Base-by-base conservation (phyloP, 805 yeast species). In the Metschnikowia arizonensis region DNA sequence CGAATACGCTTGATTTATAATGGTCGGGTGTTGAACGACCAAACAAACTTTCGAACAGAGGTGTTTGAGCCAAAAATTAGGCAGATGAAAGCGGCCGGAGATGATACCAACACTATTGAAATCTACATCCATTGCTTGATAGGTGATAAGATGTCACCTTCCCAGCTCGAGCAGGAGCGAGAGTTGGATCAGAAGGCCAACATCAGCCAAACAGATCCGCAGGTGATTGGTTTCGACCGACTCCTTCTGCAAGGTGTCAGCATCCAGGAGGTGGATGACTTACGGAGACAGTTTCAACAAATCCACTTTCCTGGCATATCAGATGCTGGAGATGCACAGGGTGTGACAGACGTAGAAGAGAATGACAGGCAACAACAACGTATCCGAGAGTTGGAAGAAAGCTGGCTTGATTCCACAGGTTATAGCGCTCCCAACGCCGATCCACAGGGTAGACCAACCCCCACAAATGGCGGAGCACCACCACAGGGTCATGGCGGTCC, bases 191-290 rank as follows among this genome's bases (percentile, higher is more conserved):
- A 66, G 42, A 57, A 59, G 44, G 77, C 74, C 8, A 85, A 80
- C 15, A 18, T 9, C 9, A 23, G 31, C 31, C 57, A 57, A 15
- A 81, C 85, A 0, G 56, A 59, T 4, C 88, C 87, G 1, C 89
- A 88, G 11, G 82, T 83, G 2, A 77, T 82, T 12, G 97, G 97
- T 2, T 88, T 90, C 61, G 97, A 90, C 62, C 66, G 97, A 33
- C 69, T 90, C 42, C 72, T 89, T 14, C 79, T 81, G 26, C 90
- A 89, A 35, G 97, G 97, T 7, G 87, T 90, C 59, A 75, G 86
- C 4, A 86, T 79, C 26, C 84, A 79, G 48, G 97, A 90, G 54
- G 79, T 90, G 23, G 71, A 72, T 34, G 82, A 82, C 45, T 63
- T 90, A 48, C 73, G 97, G 48, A 67, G 76, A 42, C 97, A 89